A percentile compares a stretch with the other conserved stretches of the same genome.
Conservation (phyloP, 306 rosid genomes). For the Begonia peltatifolia region DNA sequence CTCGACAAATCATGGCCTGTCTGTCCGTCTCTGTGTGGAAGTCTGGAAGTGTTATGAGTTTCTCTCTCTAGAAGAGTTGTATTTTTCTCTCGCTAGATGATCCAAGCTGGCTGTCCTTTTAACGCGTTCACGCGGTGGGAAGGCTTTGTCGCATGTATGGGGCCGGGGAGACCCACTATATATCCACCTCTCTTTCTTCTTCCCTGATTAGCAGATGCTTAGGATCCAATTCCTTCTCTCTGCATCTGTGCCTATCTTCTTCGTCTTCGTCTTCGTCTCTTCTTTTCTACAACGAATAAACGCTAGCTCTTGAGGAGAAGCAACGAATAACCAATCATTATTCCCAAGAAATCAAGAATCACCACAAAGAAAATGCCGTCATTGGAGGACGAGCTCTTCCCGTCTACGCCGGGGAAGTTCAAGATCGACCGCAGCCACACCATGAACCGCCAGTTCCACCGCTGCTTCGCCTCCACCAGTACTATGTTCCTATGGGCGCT, state of each 20-base stretch:
- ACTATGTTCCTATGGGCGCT: constrained; percentile 4
- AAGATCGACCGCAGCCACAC: constrained; percentile 4
- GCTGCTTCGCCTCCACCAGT: constrained; percentile 4
- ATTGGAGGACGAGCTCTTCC: background rate
- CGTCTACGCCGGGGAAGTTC: constrained; percentile 2
- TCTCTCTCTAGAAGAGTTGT: no score
- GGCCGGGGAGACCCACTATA: background rate
- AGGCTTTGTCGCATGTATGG: background rate
- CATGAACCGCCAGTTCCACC: constrained; percentile 2
- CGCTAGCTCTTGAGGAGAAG: no score
- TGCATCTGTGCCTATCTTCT: background rate
- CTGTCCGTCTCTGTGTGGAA: no score
- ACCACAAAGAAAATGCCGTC: background rate
- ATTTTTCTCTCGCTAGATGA: background rate
- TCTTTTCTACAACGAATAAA: background rate
- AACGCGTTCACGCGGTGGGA: constrained; percentile 1
- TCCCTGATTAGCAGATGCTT: background rate
- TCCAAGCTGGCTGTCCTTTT: background rate
- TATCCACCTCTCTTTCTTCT: background rate
- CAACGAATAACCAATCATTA: no score
- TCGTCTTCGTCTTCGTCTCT: background rate
- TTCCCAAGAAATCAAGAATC: no score
- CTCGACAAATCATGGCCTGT: no score
- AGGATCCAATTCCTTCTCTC: background rate
- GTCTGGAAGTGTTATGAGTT: no score